Conservation (phyloP, 164 flowering plant genomes). For the Santalum album region DNA sequence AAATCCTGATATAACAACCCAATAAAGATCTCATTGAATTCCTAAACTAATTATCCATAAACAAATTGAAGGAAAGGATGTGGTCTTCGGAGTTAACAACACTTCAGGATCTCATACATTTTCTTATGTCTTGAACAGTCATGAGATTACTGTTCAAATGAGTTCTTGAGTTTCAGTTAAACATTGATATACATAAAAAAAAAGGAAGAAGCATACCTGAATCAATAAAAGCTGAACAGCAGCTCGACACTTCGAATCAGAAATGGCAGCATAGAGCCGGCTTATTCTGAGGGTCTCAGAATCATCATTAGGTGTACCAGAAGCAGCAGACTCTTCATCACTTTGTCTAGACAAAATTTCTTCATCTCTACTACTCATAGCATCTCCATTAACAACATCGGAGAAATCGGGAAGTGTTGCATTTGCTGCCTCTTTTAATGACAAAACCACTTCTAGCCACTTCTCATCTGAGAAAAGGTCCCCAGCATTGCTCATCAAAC, state of each 20-base stretch:
- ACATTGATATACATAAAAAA: no score
- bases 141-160: no score
- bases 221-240: constrained; percentile 88
- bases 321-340: constrained; percentile 29
- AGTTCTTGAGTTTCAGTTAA: no score
- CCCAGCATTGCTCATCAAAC: constrained; percentile 92
- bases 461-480: constrained; percentile 83
- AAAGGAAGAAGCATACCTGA: constrained; percentile 47
- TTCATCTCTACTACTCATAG: constrained; percentile 16
- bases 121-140: no score
- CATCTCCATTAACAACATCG: constrained; percentile 30
- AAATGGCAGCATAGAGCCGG: constrained; percentile 45
- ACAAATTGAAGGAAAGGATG: no score
- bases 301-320: constrained; percentile 38
- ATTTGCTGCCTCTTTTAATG: constrained; percentile 77
- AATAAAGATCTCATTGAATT: no score
- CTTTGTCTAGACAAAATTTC: constrained; percentile 22
- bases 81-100: no score
- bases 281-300: constrained; percentile 37
- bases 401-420: constrained; percentile 88
- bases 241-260: constrained; percentile 86
- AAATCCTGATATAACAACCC: no score
- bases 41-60: no score
- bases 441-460: constrained; percentile 84
- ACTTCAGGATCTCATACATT: no score